Evolutionary conservation across 163 green algal species (phyloP), one percentile per base, ranked within the genome.

Genomic region (Chlamydomonas reinhardtii): DNA sequence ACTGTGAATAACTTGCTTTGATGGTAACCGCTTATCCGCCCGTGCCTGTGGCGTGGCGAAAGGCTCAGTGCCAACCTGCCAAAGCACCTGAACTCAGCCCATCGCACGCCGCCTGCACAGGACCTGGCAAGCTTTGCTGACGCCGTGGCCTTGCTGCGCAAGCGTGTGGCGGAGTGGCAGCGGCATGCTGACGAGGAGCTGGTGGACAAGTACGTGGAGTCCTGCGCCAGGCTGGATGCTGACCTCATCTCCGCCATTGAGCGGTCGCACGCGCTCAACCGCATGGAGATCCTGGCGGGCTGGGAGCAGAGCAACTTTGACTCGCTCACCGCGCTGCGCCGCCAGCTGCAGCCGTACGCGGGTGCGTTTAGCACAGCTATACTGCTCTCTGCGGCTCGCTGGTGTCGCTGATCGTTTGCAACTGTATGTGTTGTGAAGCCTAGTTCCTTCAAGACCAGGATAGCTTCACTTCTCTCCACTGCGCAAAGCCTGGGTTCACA

Each of bases 261-360:
- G 70, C 80, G 70, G 27, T 62, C 80, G 16, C 80, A 86, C 24
- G 70, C 70, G 25, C 69, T 86, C 22, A 86, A 86, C 70, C 80
- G 70, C 70, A 86, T 86, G 78, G 76, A 90, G 73, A 64, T 82
- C 27, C 73, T 90, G 62, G 85, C 85, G 27, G 78, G 85, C 59
- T 90, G 85, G 85, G 56, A 83, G 64, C 74, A 76, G 71, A 90
- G 73, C 72, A 90, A 85, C 78, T 90, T 83, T 37, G 66, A 81
- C 34, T 27, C 6, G 4, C 62, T 86, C 35, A 66, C 82, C 17
- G 19, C 74, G 71, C 71, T 90, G 31, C 20, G 77, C 27, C 29
- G 78, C 32, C 85, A 90, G 85, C 76, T 90, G 68, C n/a, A 76
- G 61, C 85, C 85, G 2, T 90, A 71, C 62, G 8, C 82, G n/a